These are phyloP conservation scores for Metarhizium sp. DNA, from an alignment of 2,329 filamentous ascomycete species.

Conservation along the genomic window DNA sequence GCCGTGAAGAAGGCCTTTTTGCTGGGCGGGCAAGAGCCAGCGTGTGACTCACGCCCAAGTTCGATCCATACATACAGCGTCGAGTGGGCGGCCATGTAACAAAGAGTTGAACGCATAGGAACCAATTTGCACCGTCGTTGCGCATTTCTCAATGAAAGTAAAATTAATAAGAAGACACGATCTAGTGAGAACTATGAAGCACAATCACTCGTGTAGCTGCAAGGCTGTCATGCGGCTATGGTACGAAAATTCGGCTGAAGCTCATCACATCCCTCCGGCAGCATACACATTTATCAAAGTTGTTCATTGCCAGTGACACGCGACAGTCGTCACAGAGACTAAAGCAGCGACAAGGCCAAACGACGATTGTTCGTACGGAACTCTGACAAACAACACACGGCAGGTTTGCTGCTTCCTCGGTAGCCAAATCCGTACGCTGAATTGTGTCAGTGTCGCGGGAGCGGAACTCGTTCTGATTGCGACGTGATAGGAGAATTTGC, in stretches of 20 bases:
- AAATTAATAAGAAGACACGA: background rate
- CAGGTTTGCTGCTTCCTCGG: conserved; percentile 61
- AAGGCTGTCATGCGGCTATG: conserved; percentile 23
- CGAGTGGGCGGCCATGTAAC: conserved; percentile 89
- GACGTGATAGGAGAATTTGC: conserved; percentile 47
- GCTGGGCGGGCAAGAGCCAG: conserved; percentile 57
- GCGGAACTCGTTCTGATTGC: conserved; percentile 17
- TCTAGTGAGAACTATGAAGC: background rate
- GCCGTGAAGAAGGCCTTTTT: conserved; percentile 95
- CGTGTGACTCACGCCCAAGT: conserved; percentile 22
- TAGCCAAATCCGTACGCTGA: conserved; percentile 28
- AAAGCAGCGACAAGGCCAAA: conserved; percentile 94
- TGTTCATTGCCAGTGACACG: conserved; percentile 89
- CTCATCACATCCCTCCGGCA: conserved; percentile 82
- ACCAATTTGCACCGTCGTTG: background rate
- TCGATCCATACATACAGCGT: conserved; percentile 68
- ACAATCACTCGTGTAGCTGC: background rate
- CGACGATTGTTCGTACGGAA: conserved; percentile 75
- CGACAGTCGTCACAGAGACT: conserved; percentile 93
- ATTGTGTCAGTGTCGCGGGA: background rate
- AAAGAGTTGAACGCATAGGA: background rate
- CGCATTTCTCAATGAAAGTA: background rate
- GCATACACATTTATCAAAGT: conserved; percentile 93
- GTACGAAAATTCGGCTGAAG: conserved; percentile 87
- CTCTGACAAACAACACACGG: conserved; percentile 92